Percentiles rank a stretch among this genome's conserved stretches.
These are phyloP conservation scores for Boechera stricta DNA, from an alignment of 345 rosid genomes.

Conservation along the genomic window DNA sequence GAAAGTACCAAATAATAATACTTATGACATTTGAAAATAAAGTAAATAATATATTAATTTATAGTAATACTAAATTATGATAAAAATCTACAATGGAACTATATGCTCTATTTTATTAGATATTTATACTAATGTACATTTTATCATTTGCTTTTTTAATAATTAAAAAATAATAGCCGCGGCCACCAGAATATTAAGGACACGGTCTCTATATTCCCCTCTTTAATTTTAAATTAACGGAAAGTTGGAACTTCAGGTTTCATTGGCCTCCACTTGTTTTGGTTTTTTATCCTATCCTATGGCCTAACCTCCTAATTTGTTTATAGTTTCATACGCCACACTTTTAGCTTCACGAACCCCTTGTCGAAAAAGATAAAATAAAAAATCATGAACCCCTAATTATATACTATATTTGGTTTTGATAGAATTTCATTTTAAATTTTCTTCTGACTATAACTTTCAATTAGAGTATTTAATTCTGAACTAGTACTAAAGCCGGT, in stretches of 20 bases:
- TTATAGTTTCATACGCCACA: conserved; percentile 12
- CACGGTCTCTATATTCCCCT: conserved; percentile 33
- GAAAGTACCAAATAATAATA: background rate
- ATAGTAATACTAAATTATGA: background rate
- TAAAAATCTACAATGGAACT: background rate
- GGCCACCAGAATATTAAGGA: conserved; percentile 35
- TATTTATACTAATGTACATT: background rate
- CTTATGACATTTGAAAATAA: background rate
- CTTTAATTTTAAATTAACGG: conserved; percentile 4
- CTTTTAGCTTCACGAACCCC: conserved; percentile 9
- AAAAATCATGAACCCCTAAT: background rate
- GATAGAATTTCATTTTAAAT: background rate
- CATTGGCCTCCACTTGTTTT: conserved; percentile 47
- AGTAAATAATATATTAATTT: background rate
- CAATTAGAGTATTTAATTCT: background rate
- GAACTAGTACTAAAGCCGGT: background rate
- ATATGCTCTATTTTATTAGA: background rate
- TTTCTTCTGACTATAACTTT: background rate
- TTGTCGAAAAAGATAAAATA: background rate
- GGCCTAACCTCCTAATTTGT: conserved; percentile 31
- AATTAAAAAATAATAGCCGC: conserved; percentile 12
- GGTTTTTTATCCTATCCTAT: conserved; percentile 40
- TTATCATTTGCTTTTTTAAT: background rate
- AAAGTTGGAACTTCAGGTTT: conserved; percentile 36
- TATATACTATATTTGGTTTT: background rate